Base-by-base conservation (phyloP, 2,329 filamentous ascomycete genomes). In the Colletotrichum lini region DNA sequence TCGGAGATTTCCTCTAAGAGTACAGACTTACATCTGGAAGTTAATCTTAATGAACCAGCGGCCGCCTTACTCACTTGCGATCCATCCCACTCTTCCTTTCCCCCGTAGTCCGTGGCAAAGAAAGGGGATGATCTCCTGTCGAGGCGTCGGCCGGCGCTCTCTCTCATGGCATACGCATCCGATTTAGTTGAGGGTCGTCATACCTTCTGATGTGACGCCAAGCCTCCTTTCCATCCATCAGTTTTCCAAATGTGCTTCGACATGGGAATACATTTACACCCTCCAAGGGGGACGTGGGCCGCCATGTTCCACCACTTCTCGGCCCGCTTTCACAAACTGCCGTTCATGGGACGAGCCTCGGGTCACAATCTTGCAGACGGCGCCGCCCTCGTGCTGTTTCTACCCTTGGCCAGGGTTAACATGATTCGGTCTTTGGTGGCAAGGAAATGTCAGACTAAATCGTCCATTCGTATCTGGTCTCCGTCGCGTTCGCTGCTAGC, bases 281-380 rank as follows among this genome's bases (percentile, higher is more conserved):
- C 42, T 70, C 23, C 7, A n/a, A 50, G 58, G 23, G 40, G 23
- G 50, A 52, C 65, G 38, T 53, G 35, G 68, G 26, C 53, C 65
- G 60, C 50, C 50, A 30, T 63, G 45, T 42, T 60, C 57, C 57
- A 44, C 42, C 68, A 57, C 65, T 30, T 63, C 58, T 53, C 65
- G 65, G 58, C 57, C 68, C 65, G 58, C 65, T 64, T 63, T 71
- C 68, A 71, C 68, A 71, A 68, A 65, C 45, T 71, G 45, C 58
- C 68, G 58, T 53, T 63, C 40, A 58, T 71, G 58, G 68, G 68
- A 68, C 16, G 68, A 68, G 65, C 68, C 68, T 71, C 68, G 68
- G 68, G 35, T 53, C 40, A 38, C 35, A 35, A 47, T 26, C 23
- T 40, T 61, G 30, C n/a, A 49, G n/a, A 26, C 18, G 16, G 8